Conservation (phyloP, 1,284 basidiomycete genomes). For the Athelia sp. region DNA sequence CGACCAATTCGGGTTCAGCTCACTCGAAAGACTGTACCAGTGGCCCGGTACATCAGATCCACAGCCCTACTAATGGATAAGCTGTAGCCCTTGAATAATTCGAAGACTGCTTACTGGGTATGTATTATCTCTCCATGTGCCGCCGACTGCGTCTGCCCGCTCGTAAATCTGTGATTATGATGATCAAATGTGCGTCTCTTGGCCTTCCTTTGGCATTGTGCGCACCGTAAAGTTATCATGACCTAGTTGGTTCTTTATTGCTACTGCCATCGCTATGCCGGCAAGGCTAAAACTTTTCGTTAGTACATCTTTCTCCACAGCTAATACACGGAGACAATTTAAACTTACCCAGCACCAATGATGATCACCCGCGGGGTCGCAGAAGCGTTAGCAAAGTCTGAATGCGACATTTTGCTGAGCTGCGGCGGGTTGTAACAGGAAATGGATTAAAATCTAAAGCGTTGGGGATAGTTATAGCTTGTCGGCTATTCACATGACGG, state of each 20-base stretch:
- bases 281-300: conserved; percentile 3
- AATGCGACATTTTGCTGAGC: too few species aligned
- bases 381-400: too few species aligned
- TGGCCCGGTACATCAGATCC: conserved; percentile 49
- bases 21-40: conserved; percentile 53
- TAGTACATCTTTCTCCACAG: not conserved
- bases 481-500: too few species aligned
- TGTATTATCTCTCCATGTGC: conserved; percentile 24
- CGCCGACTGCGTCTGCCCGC: conserved; percentile 21
- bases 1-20: conserved; percentile 48
- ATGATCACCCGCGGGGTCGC: conserved; percentile 33
- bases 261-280: conserved; percentile 14
- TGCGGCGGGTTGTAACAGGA: too few species aligned
- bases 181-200: not conserved
- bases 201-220: conserved; percentile 4
- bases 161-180: conserved; percentile 27
- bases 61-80: conserved; percentile 33
- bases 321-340: not conserved
- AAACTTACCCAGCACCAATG: conserved; percentile 44
- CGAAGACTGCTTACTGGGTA: conserved; percentile 20
- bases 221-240: conserved; percentile 16
- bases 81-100: not conserved
- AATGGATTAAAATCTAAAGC: too few species aligned
- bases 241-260: conserved; percentile 13
- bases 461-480: too few species aligned